phyloP scores from a whole-genome alignment of 2,329 filamentous ascomycete species.

The Fusarium oligoseptatum region DNA sequence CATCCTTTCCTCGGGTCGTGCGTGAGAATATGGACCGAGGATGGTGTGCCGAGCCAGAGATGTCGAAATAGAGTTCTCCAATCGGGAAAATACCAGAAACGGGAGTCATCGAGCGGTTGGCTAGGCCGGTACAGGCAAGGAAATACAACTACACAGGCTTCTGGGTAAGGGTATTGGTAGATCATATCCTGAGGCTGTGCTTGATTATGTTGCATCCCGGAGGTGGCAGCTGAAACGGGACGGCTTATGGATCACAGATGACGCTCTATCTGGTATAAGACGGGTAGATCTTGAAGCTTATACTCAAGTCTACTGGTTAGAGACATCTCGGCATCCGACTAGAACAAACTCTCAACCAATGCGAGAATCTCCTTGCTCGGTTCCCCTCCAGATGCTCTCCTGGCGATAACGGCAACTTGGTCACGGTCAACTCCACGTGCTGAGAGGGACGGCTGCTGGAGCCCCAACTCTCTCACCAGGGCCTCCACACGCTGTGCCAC shows the following conservation, averaged over 20 bases:
- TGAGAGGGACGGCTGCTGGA: conserved; percentile 25
- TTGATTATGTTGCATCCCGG: background rate
- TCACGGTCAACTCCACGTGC: conserved; percentile 13
- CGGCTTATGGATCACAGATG: background rate
- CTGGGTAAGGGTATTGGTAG: background rate
- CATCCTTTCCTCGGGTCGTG: background rate
- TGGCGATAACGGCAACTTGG: conserved; percentile 24
- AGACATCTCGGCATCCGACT: conserved; percentile 1
- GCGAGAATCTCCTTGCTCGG: conserved; percentile 16
- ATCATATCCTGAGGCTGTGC: background rate
- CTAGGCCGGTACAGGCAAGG: background rate
- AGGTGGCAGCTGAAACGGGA: background rate
- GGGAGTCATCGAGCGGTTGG: background rate
- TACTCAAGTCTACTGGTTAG: background rate
- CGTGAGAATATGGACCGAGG: background rate
- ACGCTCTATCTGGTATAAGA: background rate
- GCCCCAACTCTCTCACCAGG: conserved; percentile 17
- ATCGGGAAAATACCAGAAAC: conserved; percentile 3
- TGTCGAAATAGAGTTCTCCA: conserved; percentile 5
- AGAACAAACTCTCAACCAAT: conserved; percentile 26
- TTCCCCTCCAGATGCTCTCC: conserved; percentile 3
- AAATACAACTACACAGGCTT: background rate
- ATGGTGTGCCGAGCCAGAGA: background rate
- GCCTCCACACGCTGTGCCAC: conserved; percentile 29
- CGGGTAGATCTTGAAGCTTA: background rate